These are phyloP conservation scores for Ploettnerulaceae sp. DNA, from an alignment of 2,329 filamentous ascomycete genomes.

Conservation along the genomic window DNA sequence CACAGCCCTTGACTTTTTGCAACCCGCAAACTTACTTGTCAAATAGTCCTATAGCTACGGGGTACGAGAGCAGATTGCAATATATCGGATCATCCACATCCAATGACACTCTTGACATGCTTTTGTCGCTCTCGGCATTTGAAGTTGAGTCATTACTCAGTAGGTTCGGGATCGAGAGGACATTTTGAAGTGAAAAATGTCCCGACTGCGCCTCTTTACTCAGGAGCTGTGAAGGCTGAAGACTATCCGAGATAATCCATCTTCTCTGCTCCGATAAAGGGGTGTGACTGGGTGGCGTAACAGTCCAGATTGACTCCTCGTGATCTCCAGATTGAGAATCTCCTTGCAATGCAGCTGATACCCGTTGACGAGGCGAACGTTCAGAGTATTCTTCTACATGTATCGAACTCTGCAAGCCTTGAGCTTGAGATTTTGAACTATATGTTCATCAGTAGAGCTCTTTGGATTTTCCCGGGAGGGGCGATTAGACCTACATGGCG, in stretches of 20 bases:
- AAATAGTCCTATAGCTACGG: conserved; percentile 33
- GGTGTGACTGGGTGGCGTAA: neutral
- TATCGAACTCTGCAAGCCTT: neutral
- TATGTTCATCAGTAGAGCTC: no score
- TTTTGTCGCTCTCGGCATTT: neutral
- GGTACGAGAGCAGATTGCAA: conserved; percentile 28
- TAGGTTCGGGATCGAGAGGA: conserved; percentile 26
- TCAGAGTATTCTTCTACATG: neutral
- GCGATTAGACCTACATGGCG: conserved; percentile 34
- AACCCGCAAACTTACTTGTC: conserved; percentile 29
- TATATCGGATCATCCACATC: conserved; percentile 30
- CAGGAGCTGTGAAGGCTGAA: conserved; percentile 35
- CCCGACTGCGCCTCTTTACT: conserved; percentile 35
- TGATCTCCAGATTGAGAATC: neutral
- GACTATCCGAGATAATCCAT: conserved; percentile 10
- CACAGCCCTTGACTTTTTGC: no score
- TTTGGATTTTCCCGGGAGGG: no score
- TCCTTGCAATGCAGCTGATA: neutral
- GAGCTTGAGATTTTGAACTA: neutral
- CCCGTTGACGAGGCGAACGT: neutral
- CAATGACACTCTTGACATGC: neutral
- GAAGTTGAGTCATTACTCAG: neutral
- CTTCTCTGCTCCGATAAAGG: neutral
- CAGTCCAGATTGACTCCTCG: neutral
- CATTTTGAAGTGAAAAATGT: conserved; percentile 35